phyloP scores from a whole-genome alignment of 192 early-diverging fungal genomes.

The Backusella tarrabulga region DNA sequence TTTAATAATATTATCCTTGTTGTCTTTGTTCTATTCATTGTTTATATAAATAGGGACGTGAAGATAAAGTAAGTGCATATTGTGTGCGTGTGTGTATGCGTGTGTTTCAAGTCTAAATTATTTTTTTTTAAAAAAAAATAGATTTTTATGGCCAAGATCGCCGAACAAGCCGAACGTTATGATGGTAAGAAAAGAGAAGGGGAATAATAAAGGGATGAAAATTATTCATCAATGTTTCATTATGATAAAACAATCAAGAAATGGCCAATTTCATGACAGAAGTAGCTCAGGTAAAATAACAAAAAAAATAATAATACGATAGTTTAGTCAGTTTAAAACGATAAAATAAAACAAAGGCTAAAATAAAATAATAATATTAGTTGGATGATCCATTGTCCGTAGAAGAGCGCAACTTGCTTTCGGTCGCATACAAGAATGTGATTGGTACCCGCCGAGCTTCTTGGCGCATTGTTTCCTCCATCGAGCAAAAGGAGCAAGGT shows the following conservation, averaged over 20 bases:
- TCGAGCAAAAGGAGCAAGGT: conserved; percentile 96
- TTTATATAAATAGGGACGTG: conserved; percentile 14
- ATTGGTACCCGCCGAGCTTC: conserved; percentile 98
- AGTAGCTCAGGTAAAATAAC: conserved; percentile 36
- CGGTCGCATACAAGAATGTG: conserved; percentile 88
- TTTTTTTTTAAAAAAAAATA: background rate
- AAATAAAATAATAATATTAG: conserved; percentile 27
- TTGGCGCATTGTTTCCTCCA: conserved; percentile 98
- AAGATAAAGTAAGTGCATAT: conserved; percentile 42
- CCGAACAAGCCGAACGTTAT: conserved; percentile 98
- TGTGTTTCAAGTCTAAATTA: too few species aligned
- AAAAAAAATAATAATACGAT: background rate
- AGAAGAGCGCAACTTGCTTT: conserved; percentile 78
- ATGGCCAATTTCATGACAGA: conserved; percentile 26
- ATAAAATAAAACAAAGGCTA: background rate
- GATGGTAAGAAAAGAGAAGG: conserved; percentile 65
- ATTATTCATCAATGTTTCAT: background rate
- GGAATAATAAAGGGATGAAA: background rate
- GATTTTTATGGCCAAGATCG: conserved; percentile 98
- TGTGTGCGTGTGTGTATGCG: background rate
- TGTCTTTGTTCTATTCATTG: background rate
- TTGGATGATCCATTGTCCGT: conserved; percentile 78
- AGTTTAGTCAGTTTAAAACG: background rate
- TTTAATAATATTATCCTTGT: background rate
- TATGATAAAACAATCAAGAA: conserved; percentile 1